A percentile compares a stretch with the other conserved stretches of the same genome.
Evolutionary conservation across 2,329 filamentous ascomycete genomes (phyloP).

Genomic region (Sphaerulina vaccinii): DNA sequence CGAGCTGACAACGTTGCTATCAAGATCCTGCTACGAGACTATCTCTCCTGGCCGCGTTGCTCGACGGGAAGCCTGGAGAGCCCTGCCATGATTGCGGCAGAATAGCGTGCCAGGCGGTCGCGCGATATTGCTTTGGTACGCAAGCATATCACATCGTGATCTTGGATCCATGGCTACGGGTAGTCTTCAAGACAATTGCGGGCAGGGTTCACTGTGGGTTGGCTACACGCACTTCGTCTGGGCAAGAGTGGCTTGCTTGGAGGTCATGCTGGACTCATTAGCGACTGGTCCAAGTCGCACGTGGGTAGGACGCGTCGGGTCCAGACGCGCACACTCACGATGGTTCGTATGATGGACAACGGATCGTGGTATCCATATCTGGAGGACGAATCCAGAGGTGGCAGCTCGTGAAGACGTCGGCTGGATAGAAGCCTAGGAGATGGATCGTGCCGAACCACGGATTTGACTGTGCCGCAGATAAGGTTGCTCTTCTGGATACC

Average conservation of each 20-base stretch:
- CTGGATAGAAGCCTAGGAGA: not conserved
- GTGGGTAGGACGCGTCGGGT: not conserved
- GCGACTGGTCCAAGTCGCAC: not conserved
- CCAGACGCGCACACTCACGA: not conserved
- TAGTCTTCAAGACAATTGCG: not conserved
- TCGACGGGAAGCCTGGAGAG: not conserved
- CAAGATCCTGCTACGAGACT: not conserved
- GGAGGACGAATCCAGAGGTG: constrained; percentile 7
- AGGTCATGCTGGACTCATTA: constrained; percentile 10
- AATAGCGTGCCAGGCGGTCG: constrained; percentile 1
- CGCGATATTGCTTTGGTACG: not conserved
- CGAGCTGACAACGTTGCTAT: constrained; percentile 1
- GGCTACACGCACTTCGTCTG: constrained; percentile 5
- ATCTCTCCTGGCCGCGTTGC: constrained; percentile 2
- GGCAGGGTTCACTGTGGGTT: not conserved
- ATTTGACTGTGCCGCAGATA: not conserved
- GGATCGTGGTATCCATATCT: constrained; percentile 9
- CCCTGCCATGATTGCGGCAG: constrained; percentile 4
- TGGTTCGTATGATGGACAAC: constrained; percentile 1
- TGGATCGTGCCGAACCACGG: not conserved
- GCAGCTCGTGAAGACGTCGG: constrained; percentile 3
- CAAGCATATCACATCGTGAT: constrained; percentile 1
- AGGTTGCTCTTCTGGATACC: not conserved
- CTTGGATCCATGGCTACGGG: not conserved
- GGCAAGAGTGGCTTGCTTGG: constrained; percentile 6